phyloP scores from a whole-genome alignment of 2,329 filamentous ascomycete genomes.

The Exophiala mesophila region DNA sequence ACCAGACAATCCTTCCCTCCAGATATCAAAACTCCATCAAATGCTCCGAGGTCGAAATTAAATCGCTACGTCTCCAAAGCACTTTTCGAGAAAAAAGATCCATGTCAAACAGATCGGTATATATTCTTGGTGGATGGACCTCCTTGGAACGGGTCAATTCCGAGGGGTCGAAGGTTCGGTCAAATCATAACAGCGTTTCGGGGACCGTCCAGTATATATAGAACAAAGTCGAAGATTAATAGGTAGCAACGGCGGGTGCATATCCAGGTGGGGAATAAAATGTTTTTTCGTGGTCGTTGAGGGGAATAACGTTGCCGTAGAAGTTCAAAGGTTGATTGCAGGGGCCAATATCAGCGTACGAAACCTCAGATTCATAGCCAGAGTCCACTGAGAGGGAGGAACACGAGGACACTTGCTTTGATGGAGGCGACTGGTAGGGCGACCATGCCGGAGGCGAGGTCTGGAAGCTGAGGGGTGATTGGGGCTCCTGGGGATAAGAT shows the following conservation, averaged over 20 bases:
- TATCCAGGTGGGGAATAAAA: conserved; percentile 18
- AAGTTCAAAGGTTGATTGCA: conserved; percentile 24
- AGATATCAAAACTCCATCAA: conserved; percentile 4
- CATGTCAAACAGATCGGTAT: too few species aligned
- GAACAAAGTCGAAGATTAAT: conserved; percentile 16
- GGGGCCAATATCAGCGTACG: conserved; percentile 17
- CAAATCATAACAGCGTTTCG: conserved; percentile 19
- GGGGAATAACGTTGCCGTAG: conserved; percentile 26
- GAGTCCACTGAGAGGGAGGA: conserved; percentile 27
- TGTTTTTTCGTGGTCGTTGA: conserved; percentile 23
- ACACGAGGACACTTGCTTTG: conserved; percentile 26
- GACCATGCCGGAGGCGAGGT: conserved; percentile 25
- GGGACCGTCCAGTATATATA: conserved; percentile 18
- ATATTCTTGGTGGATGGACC: too few species aligned
- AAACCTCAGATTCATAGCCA: conserved; percentile 26
- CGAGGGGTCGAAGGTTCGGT: conserved; percentile 15
- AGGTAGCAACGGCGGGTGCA: conserved; percentile 23
- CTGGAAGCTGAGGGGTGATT: conserved; percentile 19
- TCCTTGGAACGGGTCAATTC: too few species aligned
- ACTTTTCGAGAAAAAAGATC: neutral
- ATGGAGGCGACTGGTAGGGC: conserved; percentile 21
- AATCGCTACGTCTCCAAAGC: neutral
- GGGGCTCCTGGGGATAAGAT: conserved; percentile 28
- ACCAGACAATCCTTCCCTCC: conserved; percentile 3
- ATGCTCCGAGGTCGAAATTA: too few species aligned